Base-by-base conservation (phyloP, 305 asterid species). In the Ilex paraguariensis region DNA sequence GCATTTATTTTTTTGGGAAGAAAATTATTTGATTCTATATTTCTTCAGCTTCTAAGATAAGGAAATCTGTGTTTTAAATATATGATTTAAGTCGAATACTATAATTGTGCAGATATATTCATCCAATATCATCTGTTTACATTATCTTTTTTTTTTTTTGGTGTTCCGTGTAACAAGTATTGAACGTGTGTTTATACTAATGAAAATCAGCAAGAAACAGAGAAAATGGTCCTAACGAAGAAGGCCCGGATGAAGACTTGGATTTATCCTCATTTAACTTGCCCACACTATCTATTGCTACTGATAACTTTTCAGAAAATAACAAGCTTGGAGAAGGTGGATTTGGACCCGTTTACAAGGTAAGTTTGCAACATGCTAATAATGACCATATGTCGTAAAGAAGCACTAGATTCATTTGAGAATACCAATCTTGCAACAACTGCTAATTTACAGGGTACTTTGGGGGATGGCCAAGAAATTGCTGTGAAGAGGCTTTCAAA, bases 271-370 rank as follows among this genome's bases (percentile, higher is more conserved):
- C 71, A 2, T 68, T 79, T 57, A 66, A 69, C 61, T 61, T 72
- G 64, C 67, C 66, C 52, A 68, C 76, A 15, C 53, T 81, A 45
- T 31, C 69, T 31, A 68, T 13, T 16, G 88, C 88, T 46, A 82
- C 85, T 1, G 68, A 76, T 42, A 61, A 73, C 57, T 79, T 82
- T 58, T 75, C 88, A 9, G 49, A 10, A 40, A 45, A 67, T 56
- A 82, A 75, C 59, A 76, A 70, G 72, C 82, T 82, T 2, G 88
- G 84, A 17, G 79, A 77, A 75, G 88, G 85, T 31, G 85, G 85
- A 13, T 82, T 69, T 45, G 28, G 28, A 21, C 28, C 28, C 28
- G 28, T 21, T 21, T 21, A 21, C 28, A 21, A 21, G 28, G 28
- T 21, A 21, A 21, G 28, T 21, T 21, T 21, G 28, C 28, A 21